Base-by-base conservation (phyloP, 2,329 filamentous ascomycete genomes). In the Verticillium albo-atrum region DNA sequence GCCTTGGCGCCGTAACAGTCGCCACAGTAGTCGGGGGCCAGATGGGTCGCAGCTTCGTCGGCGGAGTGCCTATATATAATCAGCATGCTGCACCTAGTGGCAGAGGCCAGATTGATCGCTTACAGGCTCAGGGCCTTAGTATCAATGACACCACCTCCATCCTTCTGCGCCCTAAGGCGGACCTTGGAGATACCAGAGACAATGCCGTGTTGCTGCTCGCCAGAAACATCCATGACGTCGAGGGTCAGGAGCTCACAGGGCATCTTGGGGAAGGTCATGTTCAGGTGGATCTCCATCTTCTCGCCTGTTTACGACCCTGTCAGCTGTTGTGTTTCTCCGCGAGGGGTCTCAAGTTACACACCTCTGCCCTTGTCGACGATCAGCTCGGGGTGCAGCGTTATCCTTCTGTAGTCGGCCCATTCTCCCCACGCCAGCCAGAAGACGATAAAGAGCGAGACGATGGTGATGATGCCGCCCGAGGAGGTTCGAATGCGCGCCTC, bases 221-320 rank as follows among this genome's bases (percentile, higher is more conserved):
- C 95, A 25, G 92, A 97, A 27, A 98, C 94, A 77, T 99, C 95
- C 95, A 99, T 99, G 59, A 99, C 94, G 74, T 99, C 95, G 68
- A 99, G 88, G 14, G 95, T 97, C 65, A 98, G 82, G 56, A 99
- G 86, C 75, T 98, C 94, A 78, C 95, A 99, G 10, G 95, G 95
- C 66, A 99, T 85, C 63, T 88, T 88, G 10, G 95, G 95, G 73
- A 99, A 99, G 54, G 92, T 95, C 61, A 99, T 88, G 79, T 99
- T 99, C 76, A 99, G 85, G 74, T 97, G 92, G 65, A 99, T 99
- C 74, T 98, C 95, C 94, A 99, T 98, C 75, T 94, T 92, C 82
- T 99, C 93, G 74, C 92, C 90, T 92, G 67, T 71, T 34, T 6
- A 47, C 47, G 55, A 51, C 37, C 58, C 20, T 6, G 55, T 34